Conservation (phyloP, 78 protist species). For the Speleostelium caveatum region DNA sequence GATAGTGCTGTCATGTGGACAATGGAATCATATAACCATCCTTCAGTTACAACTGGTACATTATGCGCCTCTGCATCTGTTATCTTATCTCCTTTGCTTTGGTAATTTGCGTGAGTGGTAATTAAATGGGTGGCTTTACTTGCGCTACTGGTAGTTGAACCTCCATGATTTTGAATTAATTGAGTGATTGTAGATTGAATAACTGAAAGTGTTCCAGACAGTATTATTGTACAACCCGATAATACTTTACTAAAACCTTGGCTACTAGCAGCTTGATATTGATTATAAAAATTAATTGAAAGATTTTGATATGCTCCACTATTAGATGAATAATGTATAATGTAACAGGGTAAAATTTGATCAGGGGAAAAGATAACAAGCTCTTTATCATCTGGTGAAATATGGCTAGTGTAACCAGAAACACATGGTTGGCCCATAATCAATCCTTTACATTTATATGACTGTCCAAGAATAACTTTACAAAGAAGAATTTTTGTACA, state of each 20-base stretch:
- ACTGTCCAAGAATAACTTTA: slow-evolving; percentile 47
- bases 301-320: not conserved
- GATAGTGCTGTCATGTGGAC: no score
- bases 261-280: not conserved
- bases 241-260: not conserved
- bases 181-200: not conserved
- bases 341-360: slow-evolving; percentile 54
- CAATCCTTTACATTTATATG: slow-evolving; percentile 34
- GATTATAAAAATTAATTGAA: not conserved
- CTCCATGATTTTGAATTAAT: slow-evolving; percentile 50
- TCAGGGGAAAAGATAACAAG: slow-evolving; percentile 62
- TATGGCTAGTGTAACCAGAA: slow-evolving; percentile 54
- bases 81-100: slow-evolving; percentile 3
- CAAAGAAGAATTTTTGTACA: slow-evolving; percentile 45
- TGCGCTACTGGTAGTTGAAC: not conserved
- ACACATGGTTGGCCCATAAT: slow-evolving; percentile 52
- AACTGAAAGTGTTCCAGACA: slow-evolving; percentile 12
- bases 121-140: slow-evolving; percentile 31
- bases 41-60: slow-evolving; percentile 39
- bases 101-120: not conserved
- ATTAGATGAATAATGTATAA: slow-evolving; percentile 24
- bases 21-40: slow-evolving; percentile 50
- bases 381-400: slow-evolving; percentile 75
- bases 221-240: not conserved
- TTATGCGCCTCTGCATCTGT: not conserved